A percentile compares a stretch with the other conserved stretches of the same genome.
phyloP scores from a whole-genome alignment of 2,329 filamentous ascomycete species.

The Chrysoporthe deuterocubensis region DNA sequence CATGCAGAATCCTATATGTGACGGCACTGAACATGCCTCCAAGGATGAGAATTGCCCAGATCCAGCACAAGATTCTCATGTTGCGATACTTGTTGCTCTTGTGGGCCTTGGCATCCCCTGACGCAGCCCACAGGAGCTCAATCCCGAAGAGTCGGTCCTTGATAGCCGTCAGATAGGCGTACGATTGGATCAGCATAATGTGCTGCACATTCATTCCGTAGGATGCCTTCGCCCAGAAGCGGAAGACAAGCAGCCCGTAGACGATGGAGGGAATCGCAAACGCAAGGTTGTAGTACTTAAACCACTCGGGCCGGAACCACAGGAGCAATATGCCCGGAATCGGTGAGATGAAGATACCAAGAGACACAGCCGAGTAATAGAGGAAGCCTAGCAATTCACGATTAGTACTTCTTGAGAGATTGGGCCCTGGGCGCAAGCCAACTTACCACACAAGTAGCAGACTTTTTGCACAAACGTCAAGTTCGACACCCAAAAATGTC shows the following conservation, averaged over 20 bases:
- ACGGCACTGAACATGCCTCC: slow-evolving; percentile 42
- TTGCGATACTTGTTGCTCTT: slow-evolving; percentile 48
- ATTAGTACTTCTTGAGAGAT: not conserved
- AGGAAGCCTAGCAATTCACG: slow-evolving; percentile 35
- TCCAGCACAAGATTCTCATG: slow-evolving; percentile 45
- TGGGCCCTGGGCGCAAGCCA: rapidly evolving
- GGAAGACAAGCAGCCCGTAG: slow-evolving; percentile 44
- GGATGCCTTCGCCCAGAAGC: slow-evolving; percentile 44
- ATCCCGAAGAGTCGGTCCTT: slow-evolving; percentile 46
- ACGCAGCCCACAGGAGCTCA: slow-evolving; percentile 45
- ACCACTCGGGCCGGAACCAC: slow-evolving; percentile 44
- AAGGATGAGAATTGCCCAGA: slow-evolving; percentile 41
- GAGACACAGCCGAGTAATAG: slow-evolving; percentile 46
- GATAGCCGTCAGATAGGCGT: slow-evolving; percentile 47
- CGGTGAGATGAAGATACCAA: slow-evolving; percentile 46
- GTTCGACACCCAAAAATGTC: slow-evolving; percentile 45
- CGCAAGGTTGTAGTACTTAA: slow-evolving; percentile 49
- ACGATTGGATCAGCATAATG: slow-evolving; percentile 46
- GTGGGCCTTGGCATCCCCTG: slow-evolving; percentile 45
- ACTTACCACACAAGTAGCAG: slow-evolving; percentile 45
- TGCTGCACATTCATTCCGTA: slow-evolving; percentile 50
- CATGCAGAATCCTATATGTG: slow-evolving; percentile 39
- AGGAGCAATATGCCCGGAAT: slow-evolving; percentile 46
- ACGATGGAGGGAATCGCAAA: slow-evolving; percentile 46
- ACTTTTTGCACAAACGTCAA: slow-evolving; percentile 45